Evolutionary conservation across 75 land plant genomes (phyloP), one percentile per base, ranked within the genome.

Genomic region (Larix kaempferi): DNA sequence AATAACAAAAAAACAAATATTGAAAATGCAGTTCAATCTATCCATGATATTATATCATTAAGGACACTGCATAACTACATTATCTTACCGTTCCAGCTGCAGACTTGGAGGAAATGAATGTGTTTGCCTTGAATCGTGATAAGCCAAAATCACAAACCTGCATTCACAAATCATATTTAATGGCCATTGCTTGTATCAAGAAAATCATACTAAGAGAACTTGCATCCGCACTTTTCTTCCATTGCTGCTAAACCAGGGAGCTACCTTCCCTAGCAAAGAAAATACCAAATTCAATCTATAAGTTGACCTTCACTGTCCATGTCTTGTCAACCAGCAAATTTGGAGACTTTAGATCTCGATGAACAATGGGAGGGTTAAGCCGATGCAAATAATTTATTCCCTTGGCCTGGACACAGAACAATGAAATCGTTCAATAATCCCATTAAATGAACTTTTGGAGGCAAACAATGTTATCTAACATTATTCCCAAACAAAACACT

Each of bases 101-200:
- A 39, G 98, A 84, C 74, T 86, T 89, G 8, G 98, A 95, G 15
- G 98, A 89, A 19, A 95, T 82, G 81, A 85, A 95, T 58, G 98
- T 93, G 55, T 86, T 88, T 60, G 83, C 91, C 80, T 93, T 95
- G 35, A 91, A 86, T 22, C 98, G 86, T 15, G 98, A 95, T 39
- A 95, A 95, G 14, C 98, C 98, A 83, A 95, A 95, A 84, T 95
- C 98, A 84, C 96, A 93, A 41, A 95, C 98, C 98, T 95, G 82
- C 16, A 54, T 12, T 23, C 26, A 23, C 55, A 15, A 8, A 77
- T 26, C 57, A 49, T 22, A 44, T 78, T 76, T 19, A 33, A 39
- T 27, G 26, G 65, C 37, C 64, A 12, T 74, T 13, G 8, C 2
- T 14, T 7, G 0, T 21, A 41, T 41, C 3, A 21, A 11, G 11